Evolutionary conservation across 1,284 basidiomycete genomes (phyloP), one percentile per base, ranked within the genome.

Genomic region (Sutorius eximius): DNA sequence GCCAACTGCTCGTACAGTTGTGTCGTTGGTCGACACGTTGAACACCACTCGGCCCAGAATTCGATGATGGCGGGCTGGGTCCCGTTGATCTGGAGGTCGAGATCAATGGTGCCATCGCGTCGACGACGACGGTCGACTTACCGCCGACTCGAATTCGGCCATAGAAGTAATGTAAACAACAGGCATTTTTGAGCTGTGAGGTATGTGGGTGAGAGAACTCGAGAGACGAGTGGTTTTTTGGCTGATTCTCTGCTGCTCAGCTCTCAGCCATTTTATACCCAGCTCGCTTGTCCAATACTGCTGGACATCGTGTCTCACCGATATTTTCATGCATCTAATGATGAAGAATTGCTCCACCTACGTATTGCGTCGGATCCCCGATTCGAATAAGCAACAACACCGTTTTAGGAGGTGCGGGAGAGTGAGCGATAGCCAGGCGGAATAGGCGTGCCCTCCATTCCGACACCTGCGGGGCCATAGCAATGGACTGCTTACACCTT

Each of bases 1-100:
- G 85, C 78, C 53, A 92, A 71, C 74, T 86, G 85, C 74, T 89
- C 86, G 68, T 94, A 92, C 63, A 92, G 76, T 51, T 90, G 87
- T 46, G 85, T 82, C 77, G 92, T 93, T 61, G 84, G 71, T 68
- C 80, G 85, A 82, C 93, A 93, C 34, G 87, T 87, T 45, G 82
- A 79, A 67, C 86, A 89, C 85, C 86, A 80, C 10, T 71, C 67
- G 52, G 86, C 85, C 84, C 86, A 91, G 77, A 89, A 93, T 76
- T 93, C 89, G 66, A 93, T 81, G 50, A 92, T 75, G 64, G 82
- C 77, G 57, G 79, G 75, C 65, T 80, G 80, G 61, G 79, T 79
- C 52, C 78, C 72, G 63, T 76, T 77, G 65, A 87, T 86, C 89
- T 91, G 41, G 43, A 37, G 24, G 32, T 29, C 30, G 6, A 15